Percentiles rank a stretch among this genome's conserved stretches.
These are phyloP conservation scores for Neurospora sublineolata DNA, from an alignment of 495 filamentous ascomycete species.

Conservation along the genomic window DNA sequence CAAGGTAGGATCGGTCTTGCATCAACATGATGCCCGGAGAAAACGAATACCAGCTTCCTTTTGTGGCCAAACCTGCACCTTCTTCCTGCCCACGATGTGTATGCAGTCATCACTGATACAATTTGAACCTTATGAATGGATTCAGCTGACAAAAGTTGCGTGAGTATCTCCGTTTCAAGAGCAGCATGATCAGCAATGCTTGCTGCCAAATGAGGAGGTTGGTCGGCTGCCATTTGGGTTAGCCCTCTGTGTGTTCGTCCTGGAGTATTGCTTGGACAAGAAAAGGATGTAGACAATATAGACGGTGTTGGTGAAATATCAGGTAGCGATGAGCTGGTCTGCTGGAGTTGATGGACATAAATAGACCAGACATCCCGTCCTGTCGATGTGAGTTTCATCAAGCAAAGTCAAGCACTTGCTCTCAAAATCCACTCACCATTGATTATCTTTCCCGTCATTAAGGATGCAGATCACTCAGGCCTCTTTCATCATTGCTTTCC, in stretches of 20 bases:
- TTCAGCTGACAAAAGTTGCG: not conserved
- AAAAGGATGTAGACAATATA: not conserved
- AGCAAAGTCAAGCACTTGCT: not conserved
- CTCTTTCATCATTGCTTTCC: slow-evolving; percentile 1
- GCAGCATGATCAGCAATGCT: not conserved
- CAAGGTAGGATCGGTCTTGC: not conserved
- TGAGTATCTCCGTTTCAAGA: not conserved
- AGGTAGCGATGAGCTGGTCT: not conserved
- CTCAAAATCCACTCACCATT: not conserved
- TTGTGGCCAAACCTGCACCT: not conserved
- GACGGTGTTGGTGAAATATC: not conserved
- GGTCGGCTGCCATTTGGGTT: not conserved
- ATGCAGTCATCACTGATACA: not conserved
- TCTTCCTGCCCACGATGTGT: not conserved
- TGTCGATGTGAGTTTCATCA: not conserved
- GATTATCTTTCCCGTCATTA: not conserved
- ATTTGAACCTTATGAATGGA: not conserved
- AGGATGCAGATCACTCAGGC: not conserved
- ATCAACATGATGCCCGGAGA: not conserved
- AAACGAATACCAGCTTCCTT: not conserved
- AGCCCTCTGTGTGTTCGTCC: not conserved
- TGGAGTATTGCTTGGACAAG: not conserved
- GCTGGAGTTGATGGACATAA: not conserved
- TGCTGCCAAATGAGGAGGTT: not conserved
- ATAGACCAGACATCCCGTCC: not conserved